A percentile compares a stretch with the other conserved stretches of the same genome.
These are phyloP conservation scores for Solanum sejunctum DNA, from an alignment of 257 asterid genomes.

Conservation along the genomic window DNA sequence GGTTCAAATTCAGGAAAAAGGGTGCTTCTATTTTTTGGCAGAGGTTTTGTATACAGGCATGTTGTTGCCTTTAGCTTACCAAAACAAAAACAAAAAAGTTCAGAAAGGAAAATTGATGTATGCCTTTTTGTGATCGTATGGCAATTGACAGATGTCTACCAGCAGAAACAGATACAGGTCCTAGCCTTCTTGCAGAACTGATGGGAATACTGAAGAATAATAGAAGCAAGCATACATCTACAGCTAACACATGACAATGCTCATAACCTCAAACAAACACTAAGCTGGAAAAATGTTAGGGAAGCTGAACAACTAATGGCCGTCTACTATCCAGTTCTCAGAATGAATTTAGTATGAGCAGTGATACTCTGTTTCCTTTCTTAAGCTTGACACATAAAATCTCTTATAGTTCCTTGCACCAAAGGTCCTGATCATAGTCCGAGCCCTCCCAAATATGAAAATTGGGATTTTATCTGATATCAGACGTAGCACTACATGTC, in stretches of 20 bases:
- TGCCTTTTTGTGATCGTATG: background rate
- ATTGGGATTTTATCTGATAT: background rate
- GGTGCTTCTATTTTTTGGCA: background rate
- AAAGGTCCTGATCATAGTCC: background rate
- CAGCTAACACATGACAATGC: background rate
- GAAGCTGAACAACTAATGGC: background rate
- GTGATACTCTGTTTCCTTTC: background rate
- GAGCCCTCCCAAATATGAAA: background rate
- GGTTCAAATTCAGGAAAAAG: background rate
- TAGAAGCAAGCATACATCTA: background rate
- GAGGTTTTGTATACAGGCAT: background rate
- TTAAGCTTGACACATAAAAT: background rate
- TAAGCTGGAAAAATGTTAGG: background rate
- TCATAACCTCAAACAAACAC: background rate
- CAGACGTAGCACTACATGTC: background rate
- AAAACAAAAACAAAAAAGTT: background rate
- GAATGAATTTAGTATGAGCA: background rate
- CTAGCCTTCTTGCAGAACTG: background rate
- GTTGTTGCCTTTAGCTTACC: background rate
- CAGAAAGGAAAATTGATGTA: background rate
- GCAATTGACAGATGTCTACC: background rate
- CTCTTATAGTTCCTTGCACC: background rate
- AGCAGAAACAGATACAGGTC: background rate
- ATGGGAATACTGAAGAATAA: background rate
- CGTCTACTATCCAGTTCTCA: background rate